These are phyloP conservation scores for Delonix regia DNA, from an alignment of 306 rosid species.

Conservation along the genomic window DNA sequence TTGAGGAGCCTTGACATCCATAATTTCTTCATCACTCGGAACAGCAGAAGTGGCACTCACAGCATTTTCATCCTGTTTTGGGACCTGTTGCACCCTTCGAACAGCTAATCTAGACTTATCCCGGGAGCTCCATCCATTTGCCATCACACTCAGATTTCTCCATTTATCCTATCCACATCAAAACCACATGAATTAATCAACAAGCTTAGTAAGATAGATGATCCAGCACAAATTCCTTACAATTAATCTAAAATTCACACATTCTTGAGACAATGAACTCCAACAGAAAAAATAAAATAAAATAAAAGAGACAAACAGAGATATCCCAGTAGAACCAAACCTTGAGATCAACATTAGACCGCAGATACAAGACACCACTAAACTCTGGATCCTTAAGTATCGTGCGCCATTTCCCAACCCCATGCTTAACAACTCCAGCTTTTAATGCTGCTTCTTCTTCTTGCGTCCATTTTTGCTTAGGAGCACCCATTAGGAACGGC, in stretches of 20 bases:
- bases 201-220: neutral
- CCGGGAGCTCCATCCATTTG: slow-evolving; percentile 92
- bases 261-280: slow-evolving; percentile 5
- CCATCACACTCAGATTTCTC: slow-evolving; percentile 96
- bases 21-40: slow-evolving; percentile 83
- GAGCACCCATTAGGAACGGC: slow-evolving; percentile 82
- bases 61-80: slow-evolving; percentile 70
- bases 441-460: slow-evolving; percentile 96
- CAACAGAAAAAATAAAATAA: slow-evolving; percentile 7
- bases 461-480: slow-evolving; percentile 93
- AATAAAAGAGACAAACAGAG: slow-evolving; percentile 9
- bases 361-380: slow-evolving; percentile 68
- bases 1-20: slow-evolving; percentile 64
- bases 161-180: slow-evolving; percentile 79
- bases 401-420: slow-evolving; percentile 98
- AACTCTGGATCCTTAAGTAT: slow-evolving; percentile 96
- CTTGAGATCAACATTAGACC: slow-evolving; percentile 98
- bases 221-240: slow-evolving; percentile 32
- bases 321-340: slow-evolving; percentile 45
- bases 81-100: slow-evolving; percentile 60
- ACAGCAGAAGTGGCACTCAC: slow-evolving; percentile 38
- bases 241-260: slow-evolving; percentile 9
- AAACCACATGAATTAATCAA: slow-evolving; percentile 25
- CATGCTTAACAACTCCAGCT: slow-evolving; percentile 97
- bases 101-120: slow-evolving; percentile 73